Evolutionary conservation across 164 flowering plant species (phyloP).

Genomic region (Stephania cephalantha): DNA sequence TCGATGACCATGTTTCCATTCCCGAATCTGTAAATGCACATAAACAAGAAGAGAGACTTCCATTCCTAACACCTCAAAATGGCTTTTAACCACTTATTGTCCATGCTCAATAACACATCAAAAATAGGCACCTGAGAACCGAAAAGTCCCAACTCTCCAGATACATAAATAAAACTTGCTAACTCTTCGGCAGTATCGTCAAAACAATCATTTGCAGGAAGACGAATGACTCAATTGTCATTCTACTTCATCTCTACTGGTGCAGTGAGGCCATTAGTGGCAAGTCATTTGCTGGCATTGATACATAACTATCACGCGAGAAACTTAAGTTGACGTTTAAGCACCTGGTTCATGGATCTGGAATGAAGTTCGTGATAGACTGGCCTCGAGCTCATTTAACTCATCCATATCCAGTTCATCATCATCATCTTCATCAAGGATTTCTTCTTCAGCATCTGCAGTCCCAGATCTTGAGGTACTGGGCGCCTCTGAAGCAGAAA

Average conservation of each 20-base stretch:
- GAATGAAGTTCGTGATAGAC: slow-evolving; percentile 63
- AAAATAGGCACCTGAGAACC: background rate
- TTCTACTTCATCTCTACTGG: background rate
- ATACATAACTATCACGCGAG: background rate
- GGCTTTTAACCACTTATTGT: slow-evolving; percentile 1
- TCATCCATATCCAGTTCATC: slow-evolving; percentile 83
- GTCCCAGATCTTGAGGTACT: slow-evolving; percentile 46
- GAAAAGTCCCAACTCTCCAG: background rate
- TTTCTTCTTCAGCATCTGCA: slow-evolving; percentile 31
- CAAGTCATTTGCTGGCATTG: background rate
- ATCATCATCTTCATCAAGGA: slow-evolving; percentile 47
- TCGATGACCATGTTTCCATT: background rate
- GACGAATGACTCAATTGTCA: background rate
- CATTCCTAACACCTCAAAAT: background rate
- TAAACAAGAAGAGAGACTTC: background rate
- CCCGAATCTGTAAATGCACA: too few species aligned
- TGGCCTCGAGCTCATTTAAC: slow-evolving; percentile 79
- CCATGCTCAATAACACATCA: background rate
- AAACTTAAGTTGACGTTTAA: slow-evolving; percentile 17
- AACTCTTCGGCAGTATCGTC: background rate
- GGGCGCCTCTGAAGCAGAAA: slow-evolving; percentile 38
- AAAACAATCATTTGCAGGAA: background rate
- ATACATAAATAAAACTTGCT: background rate
- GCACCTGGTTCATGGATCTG: slow-evolving; percentile 50
- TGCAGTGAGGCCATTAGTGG: background rate